Evolutionary conservation across 192 early-diverging fungal genomes (phyloP).

Genomic region (Oehlia diaphana): DNA sequence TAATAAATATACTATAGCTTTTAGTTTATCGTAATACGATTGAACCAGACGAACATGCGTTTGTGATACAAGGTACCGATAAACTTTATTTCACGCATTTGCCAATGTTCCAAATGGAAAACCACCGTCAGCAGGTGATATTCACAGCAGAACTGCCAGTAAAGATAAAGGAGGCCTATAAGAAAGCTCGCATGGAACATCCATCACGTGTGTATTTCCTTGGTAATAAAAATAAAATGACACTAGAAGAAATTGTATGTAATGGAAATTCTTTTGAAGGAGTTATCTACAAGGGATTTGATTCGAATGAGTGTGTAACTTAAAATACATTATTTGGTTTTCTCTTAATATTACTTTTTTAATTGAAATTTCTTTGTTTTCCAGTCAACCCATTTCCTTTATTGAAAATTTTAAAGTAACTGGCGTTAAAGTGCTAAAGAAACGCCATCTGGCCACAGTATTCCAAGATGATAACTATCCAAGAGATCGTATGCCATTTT

Average conservation of each 20-base stretch:
- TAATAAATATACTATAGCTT: neutral
- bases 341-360: neutral
- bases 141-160: neutral
- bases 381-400: neutral
- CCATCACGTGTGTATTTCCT: neutral
- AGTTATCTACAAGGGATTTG: neutral
- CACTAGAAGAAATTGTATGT: neutral
- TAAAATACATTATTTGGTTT: neutral
- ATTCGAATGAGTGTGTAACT: neutral
- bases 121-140: slow-evolving; percentile 9
- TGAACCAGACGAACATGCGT: neutral
- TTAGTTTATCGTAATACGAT: neutral
- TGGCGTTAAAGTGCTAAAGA: slow-evolving; percentile 1
- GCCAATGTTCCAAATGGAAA: slow-evolving; percentile 6
- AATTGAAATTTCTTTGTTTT: neutral
- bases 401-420: neutral
- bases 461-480: neutral
- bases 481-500: slow-evolving; percentile 6
- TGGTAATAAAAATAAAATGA: slow-evolving; percentile 8
- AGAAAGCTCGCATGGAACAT: neutral
- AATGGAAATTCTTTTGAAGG: neutral
- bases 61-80: neutral
- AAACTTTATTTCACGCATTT: neutral
- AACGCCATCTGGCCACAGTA: neutral
- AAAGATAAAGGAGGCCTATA: neutral